Evolutionary conservation across 176 grass and related monocot species (phyloP), one percentile per base, ranked within the genome.

Genomic region (Ensete glaucum): DNA sequence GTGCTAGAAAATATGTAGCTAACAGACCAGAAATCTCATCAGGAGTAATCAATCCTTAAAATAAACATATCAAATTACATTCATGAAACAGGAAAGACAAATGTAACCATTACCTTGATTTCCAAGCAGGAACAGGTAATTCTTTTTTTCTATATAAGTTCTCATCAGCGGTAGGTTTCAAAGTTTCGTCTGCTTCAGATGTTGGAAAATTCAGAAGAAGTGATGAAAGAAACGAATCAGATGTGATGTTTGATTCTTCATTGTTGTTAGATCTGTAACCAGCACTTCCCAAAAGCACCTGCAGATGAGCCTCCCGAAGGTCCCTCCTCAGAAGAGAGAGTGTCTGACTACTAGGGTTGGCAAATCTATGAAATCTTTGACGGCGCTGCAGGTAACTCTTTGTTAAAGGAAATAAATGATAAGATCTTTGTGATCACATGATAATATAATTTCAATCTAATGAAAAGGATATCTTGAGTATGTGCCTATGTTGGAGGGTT

Each of bases 261-360:
- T 67, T 89, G 81, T 79, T 91, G 77, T 66, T 81, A 21, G 88
- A 73, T 62, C 78, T 85, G 77, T 87, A 84, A 16, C 90, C 90
- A 79, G 84, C 78, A 51, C 82, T 81, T 80, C 88, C 95, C 24
- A 94, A 84, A 81, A 94, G 88, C 75, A 87, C 80, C 81, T 99
- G 95, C 80, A 99, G 73, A 81, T 99, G 95, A 49, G 90, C 86
- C 82, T 99, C 95, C 20, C 88, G 83, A 75, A 99, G 89, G 79
- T 99, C 91, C 70, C 90, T 84, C 11, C 95, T 86, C 51, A 94
- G 59, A 60, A 91, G 73, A 87, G 90, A 88, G 63, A 94, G 82
- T 23, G 95, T 81, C 58, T 99, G 91, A 62, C 81, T 87, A 77
- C 90, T 89, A 48, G 95, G 88, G 77, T 91, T 87, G 82, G 80